Evolutionary conservation across 345 rosid species (phyloP).

Genomic region (Populus nigra): DNA sequence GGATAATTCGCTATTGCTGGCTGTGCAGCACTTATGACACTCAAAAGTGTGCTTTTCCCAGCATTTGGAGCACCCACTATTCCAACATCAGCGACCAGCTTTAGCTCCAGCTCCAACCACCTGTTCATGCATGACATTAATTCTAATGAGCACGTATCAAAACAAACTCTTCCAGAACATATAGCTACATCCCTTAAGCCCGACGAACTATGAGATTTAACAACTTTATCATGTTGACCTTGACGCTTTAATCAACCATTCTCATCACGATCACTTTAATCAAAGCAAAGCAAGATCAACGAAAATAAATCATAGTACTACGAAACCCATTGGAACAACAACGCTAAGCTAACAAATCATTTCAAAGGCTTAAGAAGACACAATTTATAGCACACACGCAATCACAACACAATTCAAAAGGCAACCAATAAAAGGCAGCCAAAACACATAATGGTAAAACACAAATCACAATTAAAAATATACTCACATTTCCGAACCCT

Average conservation of each 20-base stretch:
- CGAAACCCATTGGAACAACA: not conserved
- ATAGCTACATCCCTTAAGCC: not conserved
- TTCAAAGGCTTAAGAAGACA: not conserved
- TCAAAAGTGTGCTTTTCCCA: constrained; percentile 86
- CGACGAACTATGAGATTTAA: not conserved
- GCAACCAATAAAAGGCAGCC: not conserved
- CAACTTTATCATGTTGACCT: not conserved
- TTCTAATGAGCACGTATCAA: constrained; percentile 8
- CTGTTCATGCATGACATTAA: constrained; percentile 42
- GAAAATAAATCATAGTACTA: not conserved
- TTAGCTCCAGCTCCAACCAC: constrained; percentile 95
- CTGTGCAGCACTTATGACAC: constrained; percentile 85
- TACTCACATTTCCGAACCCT: constrained; percentile 91
- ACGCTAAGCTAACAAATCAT: not conserved
- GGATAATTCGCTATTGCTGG: constrained; percentile 88
- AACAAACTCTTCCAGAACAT: not conserved
- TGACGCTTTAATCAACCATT: not conserved
- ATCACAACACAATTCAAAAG: not conserved
- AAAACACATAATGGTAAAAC: not conserved
- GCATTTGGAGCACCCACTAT: constrained; percentile 96
- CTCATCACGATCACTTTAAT: not conserved
- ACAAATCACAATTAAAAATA: not conserved
- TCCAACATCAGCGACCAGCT: constrained; percentile 89
- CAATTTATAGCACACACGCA: not conserved
- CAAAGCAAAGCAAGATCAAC: not conserved